A percentile compares a stretch with the other conserved stretches of the same genome.
phyloP scores from a whole-genome alignment of 2,329 filamentous ascomycete genomes.

The Neophaeococcomyces mojaviensis region DNA sequence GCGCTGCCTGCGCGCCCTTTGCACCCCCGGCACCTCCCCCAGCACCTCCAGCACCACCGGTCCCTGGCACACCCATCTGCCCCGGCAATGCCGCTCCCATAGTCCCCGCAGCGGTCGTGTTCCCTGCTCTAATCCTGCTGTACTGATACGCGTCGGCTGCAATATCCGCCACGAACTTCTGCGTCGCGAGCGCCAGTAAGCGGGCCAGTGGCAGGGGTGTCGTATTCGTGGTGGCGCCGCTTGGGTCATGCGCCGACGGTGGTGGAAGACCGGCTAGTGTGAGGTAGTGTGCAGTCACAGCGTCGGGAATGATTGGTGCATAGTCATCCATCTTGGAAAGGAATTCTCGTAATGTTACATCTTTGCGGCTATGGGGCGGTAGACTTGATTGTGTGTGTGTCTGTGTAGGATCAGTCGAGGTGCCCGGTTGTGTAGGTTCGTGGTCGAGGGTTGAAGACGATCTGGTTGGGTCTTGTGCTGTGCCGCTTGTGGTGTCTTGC shows the following conservation, averaged over 20 bases:
- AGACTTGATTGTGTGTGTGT: slow-evolving; percentile 13
- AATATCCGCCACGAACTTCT: slow-evolving; percentile 97
- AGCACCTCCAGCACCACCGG: slow-evolving; percentile 26
- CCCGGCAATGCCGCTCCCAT: slow-evolving; percentile 53
- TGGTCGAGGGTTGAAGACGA: slow-evolving; percentile 14
- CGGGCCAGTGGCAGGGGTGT: slow-evolving; percentile 75
- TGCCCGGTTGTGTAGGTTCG: slow-evolving; percentile 12
- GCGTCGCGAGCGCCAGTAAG: slow-evolving; percentile 90
- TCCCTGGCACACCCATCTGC: slow-evolving; percentile 39
- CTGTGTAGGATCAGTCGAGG: slow-evolving; percentile 7
- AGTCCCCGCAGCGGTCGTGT: slow-evolving; percentile 82
- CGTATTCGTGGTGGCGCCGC: slow-evolving; percentile 67
- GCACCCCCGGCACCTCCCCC: slow-evolving; percentile 32
- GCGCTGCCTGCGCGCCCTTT: slow-evolving; percentile 43
- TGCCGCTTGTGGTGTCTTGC: slow-evolving; percentile 21
- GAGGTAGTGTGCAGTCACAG: slow-evolving; percentile 96
- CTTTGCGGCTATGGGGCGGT: slow-evolving; percentile 68
- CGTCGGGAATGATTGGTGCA: slow-evolving; percentile 94
- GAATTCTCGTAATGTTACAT: slow-evolving; percentile 86
- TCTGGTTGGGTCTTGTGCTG: slow-evolving; percentile 17
- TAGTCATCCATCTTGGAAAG: slow-evolving; percentile 96
- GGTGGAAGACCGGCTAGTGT: slow-evolving; percentile 90
- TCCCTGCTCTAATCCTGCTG: slow-evolving; percentile 87
- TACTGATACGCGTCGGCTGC: slow-evolving; percentile 98
- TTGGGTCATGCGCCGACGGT: slow-evolving; percentile 69